Percentiles rank a stretch among this genome's conserved stretches.
phyloP scores from a whole-genome alignment of 768 basidiomycete genomes.

The Megacollybia marginata region DNA sequence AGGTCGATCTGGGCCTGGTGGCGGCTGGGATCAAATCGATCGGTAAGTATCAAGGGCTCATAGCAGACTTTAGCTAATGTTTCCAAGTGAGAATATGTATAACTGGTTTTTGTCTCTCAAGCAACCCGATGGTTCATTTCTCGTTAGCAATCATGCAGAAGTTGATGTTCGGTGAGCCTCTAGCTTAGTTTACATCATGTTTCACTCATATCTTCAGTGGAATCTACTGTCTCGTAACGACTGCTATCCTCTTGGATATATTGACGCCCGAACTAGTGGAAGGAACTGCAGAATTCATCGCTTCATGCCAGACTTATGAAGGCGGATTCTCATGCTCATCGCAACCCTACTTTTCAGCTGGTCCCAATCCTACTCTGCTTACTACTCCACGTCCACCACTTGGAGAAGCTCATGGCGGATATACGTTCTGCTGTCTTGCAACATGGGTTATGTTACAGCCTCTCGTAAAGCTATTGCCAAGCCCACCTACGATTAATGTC shows the following conservation, averaged over 20 bases:
- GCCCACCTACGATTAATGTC: slow-evolving; percentile 44
- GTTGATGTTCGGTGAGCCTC: slow-evolving; percentile 80
- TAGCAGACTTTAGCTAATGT: neutral
- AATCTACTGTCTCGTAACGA: slow-evolving; percentile 84
- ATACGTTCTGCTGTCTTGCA: slow-evolving; percentile 90
- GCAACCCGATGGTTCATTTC: slow-evolving; percentile 87
- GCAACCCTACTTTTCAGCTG: slow-evolving; percentile 52
- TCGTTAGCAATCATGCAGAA: slow-evolving; percentile 81
- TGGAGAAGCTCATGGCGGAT: slow-evolving; percentile 97
- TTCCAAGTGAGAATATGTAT: slow-evolving; percentile 63
- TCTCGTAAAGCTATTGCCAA: slow-evolving; percentile 23
- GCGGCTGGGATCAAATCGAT: slow-evolving; percentile 85
- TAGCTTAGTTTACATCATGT: neutral
- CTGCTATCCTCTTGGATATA: slow-evolving; percentile 76
- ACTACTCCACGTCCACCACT: slow-evolving; percentile 59
- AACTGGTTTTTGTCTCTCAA: slow-evolving; percentile 89
- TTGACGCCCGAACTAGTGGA: slow-evolving; percentile 82
- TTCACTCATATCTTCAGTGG: slow-evolving; percentile 44
- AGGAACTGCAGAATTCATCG: slow-evolving; percentile 73
- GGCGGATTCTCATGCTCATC: slow-evolving; percentile 87
- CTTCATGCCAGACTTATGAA: slow-evolving; percentile 94
- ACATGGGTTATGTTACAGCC: slow-evolving; percentile 75
- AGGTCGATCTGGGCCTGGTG: slow-evolving; percentile 61
- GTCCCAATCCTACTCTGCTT: slow-evolving; percentile 21
- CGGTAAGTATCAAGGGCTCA: slow-evolving; percentile 35